Base-by-base conservation (phyloP, 2,329 filamentous ascomycete species). In the Colletotrichum viniferum region DNA sequence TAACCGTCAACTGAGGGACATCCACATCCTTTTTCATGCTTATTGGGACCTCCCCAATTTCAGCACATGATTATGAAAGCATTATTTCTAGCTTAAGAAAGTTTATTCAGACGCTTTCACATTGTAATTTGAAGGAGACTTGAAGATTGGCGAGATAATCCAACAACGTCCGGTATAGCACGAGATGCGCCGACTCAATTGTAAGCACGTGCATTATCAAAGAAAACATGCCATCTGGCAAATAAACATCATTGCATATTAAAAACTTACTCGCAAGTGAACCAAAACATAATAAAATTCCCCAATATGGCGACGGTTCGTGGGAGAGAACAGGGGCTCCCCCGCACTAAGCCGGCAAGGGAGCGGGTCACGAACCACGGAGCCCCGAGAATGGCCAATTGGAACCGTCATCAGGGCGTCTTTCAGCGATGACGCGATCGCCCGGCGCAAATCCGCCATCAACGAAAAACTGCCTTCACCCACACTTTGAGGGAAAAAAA, bases 381-480 rank as follows among this genome's bases (percentile, higher is more conserved):
- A n/a, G 43, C 62, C 73, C 73, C 43, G 26, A 30, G 18, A n/a
- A 16, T 21, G 30, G 34, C 73, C 73, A 76, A 76, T 76, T 69
- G 34, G 34, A 69, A 43, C 13, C 12, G 18, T 8, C 30, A 18
- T 56, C 12, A 13, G 38, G 21, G 64, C 64, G 34, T 38, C 28
- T 7, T 32, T 32, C 30, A 63, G 63, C 69, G 69, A 76, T 76
- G 73, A 69, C 73, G 73, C 73, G 63, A 76, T 76, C 34, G 26
- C 58, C 34, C 63, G 69, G 69, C 69, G 69, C 63, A 73, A 76
- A 73, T 60, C 73, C 73, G 69, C 69, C 63, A 76, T 76, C 58
- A 30, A n/a, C 30, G 6, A 43, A 67, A 48, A 52, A 52, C 28
- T 73, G 63, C 70, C 26, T 28, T 32, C 60, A 30, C 28, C 56